These are phyloP conservation scores for Pseudonitzschia multiseries DNA, from an alignment of 108 stramenopile genomes.

Conservation along the genomic window DNA sequence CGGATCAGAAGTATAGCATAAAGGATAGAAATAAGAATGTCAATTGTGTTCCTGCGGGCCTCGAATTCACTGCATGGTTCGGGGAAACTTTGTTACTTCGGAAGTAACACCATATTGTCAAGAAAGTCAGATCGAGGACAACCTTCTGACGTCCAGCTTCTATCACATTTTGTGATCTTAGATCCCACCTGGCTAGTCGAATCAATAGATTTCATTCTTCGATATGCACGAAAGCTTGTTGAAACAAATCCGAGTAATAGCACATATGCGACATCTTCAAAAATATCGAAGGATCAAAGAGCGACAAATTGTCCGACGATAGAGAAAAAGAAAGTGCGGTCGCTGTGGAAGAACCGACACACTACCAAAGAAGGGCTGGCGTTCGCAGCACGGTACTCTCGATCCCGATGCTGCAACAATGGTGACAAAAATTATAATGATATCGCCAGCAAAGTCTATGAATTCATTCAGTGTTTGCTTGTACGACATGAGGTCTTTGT, in stretches of 20 bases:
- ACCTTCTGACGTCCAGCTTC: background rate
- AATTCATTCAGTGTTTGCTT: slow-evolving; percentile 1
- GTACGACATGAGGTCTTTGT: slow-evolving; percentile 9
- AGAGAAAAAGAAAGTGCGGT: slow-evolving; percentile 3
- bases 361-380: background rate
- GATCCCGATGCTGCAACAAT: background rate
- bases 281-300: background rate
- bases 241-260: background rate
- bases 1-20: background rate
- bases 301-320: slow-evolving; percentile 3
- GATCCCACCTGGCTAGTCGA: slow-evolving; percentile 13
- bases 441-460: background rate
- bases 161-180: slow-evolving; percentile 6
- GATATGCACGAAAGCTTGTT: background rate
- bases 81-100: slow-evolving; percentile 4
- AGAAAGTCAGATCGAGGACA: background rate
- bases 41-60: background rate
- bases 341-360: slow-evolving; percentile 2
- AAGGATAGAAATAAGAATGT: background rate
- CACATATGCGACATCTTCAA: background rate
- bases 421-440: background rate
- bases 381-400: slow-evolving; percentile 3
- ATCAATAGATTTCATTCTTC: slow-evolving; percentile 12
- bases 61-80: slow-evolving; percentile 2
- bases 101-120: background rate